These are phyloP conservation scores for Sarocladium kiliense DNA, from an alignment of 2,329 filamentous ascomycete species.

Conservation along the genomic window DNA sequence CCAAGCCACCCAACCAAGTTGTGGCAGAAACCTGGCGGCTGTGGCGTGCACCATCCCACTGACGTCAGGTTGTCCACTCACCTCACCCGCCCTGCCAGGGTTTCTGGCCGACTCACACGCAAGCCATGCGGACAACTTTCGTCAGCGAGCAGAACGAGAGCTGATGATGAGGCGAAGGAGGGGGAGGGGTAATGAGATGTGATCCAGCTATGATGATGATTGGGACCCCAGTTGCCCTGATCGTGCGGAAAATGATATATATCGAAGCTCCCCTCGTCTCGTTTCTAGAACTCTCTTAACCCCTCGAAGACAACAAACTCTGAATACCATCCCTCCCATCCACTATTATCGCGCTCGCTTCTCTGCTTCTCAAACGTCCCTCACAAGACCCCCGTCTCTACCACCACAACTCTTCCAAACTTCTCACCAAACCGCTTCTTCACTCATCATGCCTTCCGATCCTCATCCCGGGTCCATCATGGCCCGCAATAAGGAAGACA, in stretches of 20 bases:
- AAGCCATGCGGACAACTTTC: slow-evolving; percentile 5
- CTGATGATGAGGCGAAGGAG: slow-evolving; percentile 5
- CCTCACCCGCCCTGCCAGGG: slow-evolving; percentile 3
- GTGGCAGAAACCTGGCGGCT: slow-evolving; percentile 5
- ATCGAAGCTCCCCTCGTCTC: background rate
- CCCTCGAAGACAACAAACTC: background rate
- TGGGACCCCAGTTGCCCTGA: background rate
- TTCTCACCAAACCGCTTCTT: background rate
- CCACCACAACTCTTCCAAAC: too few species aligned
- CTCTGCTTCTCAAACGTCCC: background rate
- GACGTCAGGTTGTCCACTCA: slow-evolving; percentile 8
- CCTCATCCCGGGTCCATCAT: slow-evolving; percentile 21
- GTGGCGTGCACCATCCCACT: slow-evolving; percentile 7
- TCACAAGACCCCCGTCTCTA: background rate
- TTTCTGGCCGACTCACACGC: slow-evolving; percentile 8
- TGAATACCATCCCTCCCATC: background rate
- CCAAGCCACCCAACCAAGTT: background rate
- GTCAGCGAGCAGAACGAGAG: slow-evolving; percentile 2
- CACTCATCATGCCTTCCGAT: slow-evolving; percentile 12
- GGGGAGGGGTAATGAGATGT: background rate
- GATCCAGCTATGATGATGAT: background rate
- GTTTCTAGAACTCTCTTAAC: background rate
- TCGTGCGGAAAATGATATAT: background rate
- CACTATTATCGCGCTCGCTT: background rate
- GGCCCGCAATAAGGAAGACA: slow-evolving; percentile 29